A percentile compares a stretch with the other conserved stretches of the same genome.
Conservation (phyloP, 768 basidiomycete genomes). For the Termitomyces sp. region DNA sequence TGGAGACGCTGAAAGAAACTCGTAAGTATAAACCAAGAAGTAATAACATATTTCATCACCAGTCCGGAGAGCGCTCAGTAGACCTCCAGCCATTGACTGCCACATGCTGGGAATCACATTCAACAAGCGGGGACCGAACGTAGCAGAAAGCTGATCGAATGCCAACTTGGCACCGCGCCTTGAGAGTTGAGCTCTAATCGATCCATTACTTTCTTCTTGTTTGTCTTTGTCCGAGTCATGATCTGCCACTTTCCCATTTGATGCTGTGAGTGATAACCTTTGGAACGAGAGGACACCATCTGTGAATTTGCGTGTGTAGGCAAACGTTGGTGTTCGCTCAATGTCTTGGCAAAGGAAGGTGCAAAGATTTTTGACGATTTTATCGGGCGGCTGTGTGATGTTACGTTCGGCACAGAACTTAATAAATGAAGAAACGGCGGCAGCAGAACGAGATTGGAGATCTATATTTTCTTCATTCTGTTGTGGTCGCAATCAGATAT, state of each 20-base stretch:
- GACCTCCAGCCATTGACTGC: constrained; percentile 84
- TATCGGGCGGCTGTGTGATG: constrained; percentile 84
- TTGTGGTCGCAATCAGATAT: constrained; percentile 6
- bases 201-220: constrained; percentile 51
- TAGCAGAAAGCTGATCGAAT: constrained; percentile 70
- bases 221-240: constrained; percentile 43
- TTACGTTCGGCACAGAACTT: constrained; percentile 75
- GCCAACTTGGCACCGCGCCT: constrained; percentile 85
- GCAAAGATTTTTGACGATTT: constrained; percentile 96
- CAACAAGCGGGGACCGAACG: constrained; percentile 72
- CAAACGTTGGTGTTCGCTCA: constrained; percentile 87
- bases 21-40: not conserved
- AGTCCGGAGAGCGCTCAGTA: constrained; percentile 62
- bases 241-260: constrained; percentile 30
- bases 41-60: constrained; percentile 41
- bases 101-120: constrained; percentile 90
- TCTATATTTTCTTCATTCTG: constrained; percentile 88
- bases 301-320: constrained; percentile 52
- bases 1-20: constrained; percentile 40
- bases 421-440: constrained; percentile 83
- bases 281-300: constrained; percentile 81
- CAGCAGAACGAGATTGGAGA: constrained; percentile 85
- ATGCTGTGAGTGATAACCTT: constrained; percentile 29
- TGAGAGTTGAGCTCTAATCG: constrained; percentile 63
- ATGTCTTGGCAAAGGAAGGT: constrained; percentile 94